phyloP scores from a whole-genome alignment of 768 basidiomycete species.

The Mrakia frigida region DNA sequence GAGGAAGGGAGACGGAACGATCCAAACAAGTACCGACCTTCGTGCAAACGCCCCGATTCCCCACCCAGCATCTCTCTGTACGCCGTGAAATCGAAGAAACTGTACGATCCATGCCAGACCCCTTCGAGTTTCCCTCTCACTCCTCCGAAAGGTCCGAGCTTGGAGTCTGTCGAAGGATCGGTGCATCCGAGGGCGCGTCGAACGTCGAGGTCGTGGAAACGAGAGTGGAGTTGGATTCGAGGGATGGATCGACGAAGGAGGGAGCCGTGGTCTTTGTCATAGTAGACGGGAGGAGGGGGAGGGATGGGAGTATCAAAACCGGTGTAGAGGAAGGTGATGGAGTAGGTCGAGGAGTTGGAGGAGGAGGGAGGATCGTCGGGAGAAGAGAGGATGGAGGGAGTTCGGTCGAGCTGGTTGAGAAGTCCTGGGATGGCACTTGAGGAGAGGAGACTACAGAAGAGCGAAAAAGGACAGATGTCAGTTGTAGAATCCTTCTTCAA shows the following conservation, averaged over 20 bases:
- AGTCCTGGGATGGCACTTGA: slow-evolving; percentile 2
- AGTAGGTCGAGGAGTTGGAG: slow-evolving; percentile 19
- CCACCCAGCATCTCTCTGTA: slow-evolving; percentile 28
- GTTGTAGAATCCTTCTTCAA: too few relatives aligned
- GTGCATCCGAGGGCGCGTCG: not conserved
- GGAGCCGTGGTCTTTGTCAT: slow-evolving; percentile 16
- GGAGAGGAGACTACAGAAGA: not conserved
- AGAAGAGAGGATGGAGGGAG: not conserved
- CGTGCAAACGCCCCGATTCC: slow-evolving; percentile 4
- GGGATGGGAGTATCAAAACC: slow-evolving; percentile 2
- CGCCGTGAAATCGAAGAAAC: slow-evolving; percentile 20
- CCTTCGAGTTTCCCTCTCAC: slow-evolving; percentile 26
- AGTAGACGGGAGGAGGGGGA: not conserved
- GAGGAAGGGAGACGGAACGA: not conserved
- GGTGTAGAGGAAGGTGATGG: slow-evolving; percentile 21
- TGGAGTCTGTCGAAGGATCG: not conserved
- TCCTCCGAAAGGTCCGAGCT: slow-evolving; percentile 9
- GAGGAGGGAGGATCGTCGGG: slow-evolving; percentile 15
- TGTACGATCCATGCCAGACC: slow-evolving; percentile 14
- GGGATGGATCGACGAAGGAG: slow-evolving; percentile 12
- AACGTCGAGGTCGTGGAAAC: slow-evolving; percentile 19
- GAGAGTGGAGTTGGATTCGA: not conserved
- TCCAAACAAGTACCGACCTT: not conserved
- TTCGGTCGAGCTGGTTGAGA: slow-evolving; percentile 26
- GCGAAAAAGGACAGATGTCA: not conserved